A percentile compares a stretch with the other conserved stretches of the same genome.
These are phyloP conservation scores for Apiospora phragmitis DNA, from an alignment of 2,329 filamentous ascomycete genomes.

Conservation along the genomic window DNA sequence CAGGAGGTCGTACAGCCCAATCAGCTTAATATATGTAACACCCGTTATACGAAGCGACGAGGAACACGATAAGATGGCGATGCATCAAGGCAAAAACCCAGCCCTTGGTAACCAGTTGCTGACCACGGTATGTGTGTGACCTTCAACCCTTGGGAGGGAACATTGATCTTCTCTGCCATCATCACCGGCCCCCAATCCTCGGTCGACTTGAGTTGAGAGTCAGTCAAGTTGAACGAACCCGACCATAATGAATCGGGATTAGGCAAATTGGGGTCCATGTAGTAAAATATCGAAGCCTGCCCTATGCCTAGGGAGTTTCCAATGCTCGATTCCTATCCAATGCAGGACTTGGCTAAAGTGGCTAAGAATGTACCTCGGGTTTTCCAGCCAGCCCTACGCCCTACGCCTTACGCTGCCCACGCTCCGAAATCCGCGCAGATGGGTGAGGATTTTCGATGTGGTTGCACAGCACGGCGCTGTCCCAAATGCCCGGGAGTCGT, in stretches of 20 bases:
- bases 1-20: neutral
- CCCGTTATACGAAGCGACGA: neutral
- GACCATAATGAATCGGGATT: neutral
- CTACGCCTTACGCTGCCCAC: too few species aligned
- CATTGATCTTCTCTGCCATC: neutral
- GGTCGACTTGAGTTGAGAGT: neutral
- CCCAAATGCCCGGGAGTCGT: neutral
- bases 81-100: neutral
- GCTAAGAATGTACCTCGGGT: neutral
- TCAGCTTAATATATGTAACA: neutral
- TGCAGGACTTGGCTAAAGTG: neutral
- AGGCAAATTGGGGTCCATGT: neutral
- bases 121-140: neutral
- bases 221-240: neutral
- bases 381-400: neutral
- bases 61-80: neutral
- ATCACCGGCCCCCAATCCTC: neutral
- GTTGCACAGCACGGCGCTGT: neutral
- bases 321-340: neutral
- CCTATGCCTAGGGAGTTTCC: neutral
- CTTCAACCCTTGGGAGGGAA: neutral
- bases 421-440: neutral
- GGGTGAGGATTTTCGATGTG: neutral
- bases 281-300: neutral
- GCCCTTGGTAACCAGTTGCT: neutral